Percentiles rank a stretch among this genome's conserved stretches.
phyloP scores from a whole-genome alignment of 176 grass and related monocot species.

The Eragrostis curvula region DNA sequence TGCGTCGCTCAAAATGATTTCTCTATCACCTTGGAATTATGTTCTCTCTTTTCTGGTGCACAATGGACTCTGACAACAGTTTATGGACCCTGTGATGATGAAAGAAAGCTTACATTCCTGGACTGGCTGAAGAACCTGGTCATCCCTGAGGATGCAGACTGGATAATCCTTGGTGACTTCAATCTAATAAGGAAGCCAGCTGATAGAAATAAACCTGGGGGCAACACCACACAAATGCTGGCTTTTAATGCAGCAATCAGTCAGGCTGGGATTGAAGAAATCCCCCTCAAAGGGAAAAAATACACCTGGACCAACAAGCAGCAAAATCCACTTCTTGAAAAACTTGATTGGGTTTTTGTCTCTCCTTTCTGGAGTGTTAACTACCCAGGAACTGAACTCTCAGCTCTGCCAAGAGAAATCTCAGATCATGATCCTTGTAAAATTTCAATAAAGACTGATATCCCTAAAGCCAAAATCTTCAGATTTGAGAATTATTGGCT shows the following conservation, averaged over 20 bases:
- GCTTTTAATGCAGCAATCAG: not conserved
- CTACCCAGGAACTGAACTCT: not conserved
- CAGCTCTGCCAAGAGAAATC: not conserved
- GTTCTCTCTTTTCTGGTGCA: rapidly evolving
- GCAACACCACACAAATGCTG: rapidly evolving
- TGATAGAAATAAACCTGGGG: not conserved
- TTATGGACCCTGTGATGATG: not conserved
- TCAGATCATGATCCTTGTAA: too few species aligned
- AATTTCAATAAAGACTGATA: not conserved
- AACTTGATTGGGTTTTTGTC: not conserved
- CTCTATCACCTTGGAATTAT: too few species aligned
- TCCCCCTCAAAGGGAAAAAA: not conserved
- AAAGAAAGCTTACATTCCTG: not conserved
- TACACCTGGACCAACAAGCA: not conserved
- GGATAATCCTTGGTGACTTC: not conserved
- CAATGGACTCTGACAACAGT: not conserved
- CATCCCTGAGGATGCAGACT: not conserved
- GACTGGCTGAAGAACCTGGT: not conserved
- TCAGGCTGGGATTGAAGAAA: rapidly evolving
- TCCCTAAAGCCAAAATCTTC: not conserved
- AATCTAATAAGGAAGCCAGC: not conserved
- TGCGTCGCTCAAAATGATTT: too few species aligned
- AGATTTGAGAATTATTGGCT: not conserved
- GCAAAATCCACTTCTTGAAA: too few species aligned
- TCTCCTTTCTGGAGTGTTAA: not conserved